These are phyloP conservation scores for Quercus engelmannii DNA, from an alignment of 306 rosid species.

Conservation along the genomic window DNA sequence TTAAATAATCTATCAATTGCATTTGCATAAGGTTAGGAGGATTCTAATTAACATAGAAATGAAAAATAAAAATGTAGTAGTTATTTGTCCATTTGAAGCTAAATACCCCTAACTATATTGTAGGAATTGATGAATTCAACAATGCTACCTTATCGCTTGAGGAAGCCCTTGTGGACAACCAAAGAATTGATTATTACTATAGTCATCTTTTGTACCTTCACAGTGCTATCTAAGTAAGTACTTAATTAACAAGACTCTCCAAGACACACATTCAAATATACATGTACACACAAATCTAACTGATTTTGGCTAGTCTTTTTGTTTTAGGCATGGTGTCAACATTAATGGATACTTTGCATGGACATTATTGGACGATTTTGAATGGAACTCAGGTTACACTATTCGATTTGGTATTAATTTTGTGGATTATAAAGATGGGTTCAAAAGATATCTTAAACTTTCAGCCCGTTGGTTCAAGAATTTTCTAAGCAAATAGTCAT, in stretches of 20 bases:
- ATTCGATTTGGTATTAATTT: constrained; percentile 61
- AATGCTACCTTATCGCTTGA: constrained; percentile 41
- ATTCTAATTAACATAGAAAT: too few relatives aligned
- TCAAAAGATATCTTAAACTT: constrained; percentile 43
- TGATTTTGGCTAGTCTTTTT: neutral
- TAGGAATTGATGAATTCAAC: constrained; percentile 52
- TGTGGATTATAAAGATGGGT: constrained; percentile 53
- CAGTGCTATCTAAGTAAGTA: constrained; percentile 49
- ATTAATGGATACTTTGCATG: constrained; percentile 72
- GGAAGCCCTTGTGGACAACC: constrained; percentile 26
- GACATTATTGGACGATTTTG: constrained; percentile 68
- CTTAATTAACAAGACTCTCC: neutral
- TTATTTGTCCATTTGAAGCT: neutral
- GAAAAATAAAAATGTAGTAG: too few relatives aligned
- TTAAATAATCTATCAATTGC: too few relatives aligned
- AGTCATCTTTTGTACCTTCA: constrained; percentile 42
- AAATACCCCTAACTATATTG: neutral
- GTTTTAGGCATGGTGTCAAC: constrained; percentile 52
- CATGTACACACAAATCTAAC: neutral
- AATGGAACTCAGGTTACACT: constrained; percentile 55
- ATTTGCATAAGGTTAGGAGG: too few relatives aligned
- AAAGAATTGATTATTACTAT: constrained; percentile 40
- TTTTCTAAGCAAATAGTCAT: constrained; percentile 29
- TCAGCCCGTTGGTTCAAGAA: constrained; percentile 64
- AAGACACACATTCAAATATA: neutral